These are phyloP conservation scores for Dryadomyces quercus-mongolicae DNA, from an alignment of 2,329 filamentous ascomycete species.

Conservation along the genomic window DNA sequence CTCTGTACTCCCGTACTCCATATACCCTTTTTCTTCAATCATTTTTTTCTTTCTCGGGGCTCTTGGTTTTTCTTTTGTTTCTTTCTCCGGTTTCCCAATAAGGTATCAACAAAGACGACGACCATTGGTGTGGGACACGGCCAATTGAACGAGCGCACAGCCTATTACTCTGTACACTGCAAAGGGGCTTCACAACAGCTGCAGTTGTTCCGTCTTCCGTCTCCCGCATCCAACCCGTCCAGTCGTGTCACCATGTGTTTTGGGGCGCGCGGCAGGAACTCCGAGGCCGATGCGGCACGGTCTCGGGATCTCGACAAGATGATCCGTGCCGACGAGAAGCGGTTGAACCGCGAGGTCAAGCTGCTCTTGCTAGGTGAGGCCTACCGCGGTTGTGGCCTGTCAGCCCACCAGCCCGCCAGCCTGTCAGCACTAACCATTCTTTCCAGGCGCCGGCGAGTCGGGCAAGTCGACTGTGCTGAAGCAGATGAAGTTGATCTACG, in stretches of 20 bases:
- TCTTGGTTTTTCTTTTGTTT: not conserved
- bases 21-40: not conserved
- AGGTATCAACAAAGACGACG: not conserved
- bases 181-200: not conserved
- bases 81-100: not conserved
- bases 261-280: conserved; percentile 38
- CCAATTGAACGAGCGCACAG: not conserved
- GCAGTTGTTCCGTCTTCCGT: not conserved
- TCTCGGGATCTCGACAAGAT: conserved; percentile 74
- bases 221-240: not conserved
- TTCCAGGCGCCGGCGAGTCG: conserved; percentile 77
- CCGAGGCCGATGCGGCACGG: conserved; percentile 38
- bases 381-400: too few relatives aligned
- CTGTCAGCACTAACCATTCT: not conserved
- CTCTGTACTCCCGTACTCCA: not conserved
- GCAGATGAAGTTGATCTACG: conserved; percentile 98
- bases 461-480: conserved; percentile 96
- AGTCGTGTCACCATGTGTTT: conserved; percentile 46
- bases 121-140: not conserved
- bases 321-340: conserved; percentile 80
- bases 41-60: not conserved
- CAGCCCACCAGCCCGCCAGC: too few relatives aligned
- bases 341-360: conserved; percentile 79
- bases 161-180: too few relatives aligned
- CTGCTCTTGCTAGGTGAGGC: conserved; percentile 72